These are phyloP conservation scores for Trichoderma sp. DNA, from an alignment of 2,329 filamentous ascomycete genomes.

Conservation along the genomic window DNA sequence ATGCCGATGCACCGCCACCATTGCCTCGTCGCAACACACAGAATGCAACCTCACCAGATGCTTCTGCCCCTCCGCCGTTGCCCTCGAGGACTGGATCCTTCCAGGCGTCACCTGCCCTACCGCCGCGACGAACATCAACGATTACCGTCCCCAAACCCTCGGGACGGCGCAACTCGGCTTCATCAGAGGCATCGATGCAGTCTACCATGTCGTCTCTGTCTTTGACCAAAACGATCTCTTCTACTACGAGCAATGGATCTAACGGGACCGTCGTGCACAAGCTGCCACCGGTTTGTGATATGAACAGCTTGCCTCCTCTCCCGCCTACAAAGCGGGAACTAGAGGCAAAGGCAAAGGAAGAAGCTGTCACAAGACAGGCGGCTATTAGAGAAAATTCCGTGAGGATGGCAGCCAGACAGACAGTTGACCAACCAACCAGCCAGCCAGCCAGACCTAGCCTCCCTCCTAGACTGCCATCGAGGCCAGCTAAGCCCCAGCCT, in stretches of 20 bases:
- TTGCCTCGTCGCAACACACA: constrained; percentile 35
- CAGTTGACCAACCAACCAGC: constrained; percentile 24
- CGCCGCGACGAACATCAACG: constrained; percentile 48
- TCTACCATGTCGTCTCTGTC: constrained; percentile 55
- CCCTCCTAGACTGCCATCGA: constrained; percentile 51
- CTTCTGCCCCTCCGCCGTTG: constrained; percentile 32
- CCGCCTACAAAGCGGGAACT: constrained; percentile 54
- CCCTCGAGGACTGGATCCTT: constrained; percentile 32
- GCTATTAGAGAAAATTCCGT: constrained; percentile 17
- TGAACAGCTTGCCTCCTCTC: constrained; percentile 55
- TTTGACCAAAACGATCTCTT: constrained; percentile 43
- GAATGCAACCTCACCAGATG: constrained; percentile 13
- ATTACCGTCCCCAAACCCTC: constrained; percentile 38
- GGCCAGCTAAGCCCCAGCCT: constrained; percentile 38
- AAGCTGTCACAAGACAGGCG: constrained; percentile 15
- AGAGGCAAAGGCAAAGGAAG: constrained; percentile 38
- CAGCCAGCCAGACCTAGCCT: constrained; percentile 38
- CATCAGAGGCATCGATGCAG: constrained; percentile 54
- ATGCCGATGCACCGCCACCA: constrained; percentile 32
- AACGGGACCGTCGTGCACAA: constrained; percentile 44
- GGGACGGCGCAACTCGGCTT: constrained; percentile 53
- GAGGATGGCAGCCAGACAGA: background rate
- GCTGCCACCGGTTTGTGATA: constrained; percentile 55
- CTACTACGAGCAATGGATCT: constrained; percentile 48
- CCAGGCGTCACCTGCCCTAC: constrained; percentile 45